Base-by-base conservation (phyloP, 495 filamentous ascomycete species). In the Saxophila tyrrhenica region DNA sequence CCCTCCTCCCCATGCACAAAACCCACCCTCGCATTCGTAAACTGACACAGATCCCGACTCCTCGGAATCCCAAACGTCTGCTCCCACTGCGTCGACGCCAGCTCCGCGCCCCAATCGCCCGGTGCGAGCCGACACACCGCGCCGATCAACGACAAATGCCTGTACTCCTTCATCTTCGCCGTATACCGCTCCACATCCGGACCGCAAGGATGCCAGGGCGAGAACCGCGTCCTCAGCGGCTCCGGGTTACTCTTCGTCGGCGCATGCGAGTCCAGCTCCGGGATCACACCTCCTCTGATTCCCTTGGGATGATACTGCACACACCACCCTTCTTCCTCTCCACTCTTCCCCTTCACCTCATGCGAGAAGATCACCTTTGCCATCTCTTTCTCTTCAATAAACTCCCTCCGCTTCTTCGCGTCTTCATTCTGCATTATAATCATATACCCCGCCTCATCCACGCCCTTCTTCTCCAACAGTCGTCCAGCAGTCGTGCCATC, bases 251-350 rank as follows among this genome's bases (percentile, higher is more conserved):
- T 24, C 2, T 51, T 39, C 8, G 52, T 57, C 11, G 56, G 44
- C 21, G 47, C 22, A 29, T 67, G 62, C 10, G 64, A 63, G 53
- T 65, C 62, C 39, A 67, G 60, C 49, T 67, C 64, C 2, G 64
- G 57, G 43, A 67, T 67, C 43, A 65, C 55, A 39, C 64, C 62
- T 19, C 64, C 64, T 64, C 60, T 61, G 22, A 67, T 62, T 13
- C 64, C 64, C 39, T 63, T 67, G 1, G 64, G 64, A 49, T 67
- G 64, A 55, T 67, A 67, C 22, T 67, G 64, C 38, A 58, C 58
- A 21, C 56, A 59, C 3, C 55, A 38, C 13, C 45, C 43, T 22
- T 58, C 60, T 15, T 56, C 57, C 17, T 61, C 25, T 45, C 29
- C 29, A 35, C 29, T 35, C 29, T 35, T 35, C 13, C 29, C 29